Conservation (phyloP, 352 stramenopile species). For the Phytophthora fragariaefolia region DNA sequence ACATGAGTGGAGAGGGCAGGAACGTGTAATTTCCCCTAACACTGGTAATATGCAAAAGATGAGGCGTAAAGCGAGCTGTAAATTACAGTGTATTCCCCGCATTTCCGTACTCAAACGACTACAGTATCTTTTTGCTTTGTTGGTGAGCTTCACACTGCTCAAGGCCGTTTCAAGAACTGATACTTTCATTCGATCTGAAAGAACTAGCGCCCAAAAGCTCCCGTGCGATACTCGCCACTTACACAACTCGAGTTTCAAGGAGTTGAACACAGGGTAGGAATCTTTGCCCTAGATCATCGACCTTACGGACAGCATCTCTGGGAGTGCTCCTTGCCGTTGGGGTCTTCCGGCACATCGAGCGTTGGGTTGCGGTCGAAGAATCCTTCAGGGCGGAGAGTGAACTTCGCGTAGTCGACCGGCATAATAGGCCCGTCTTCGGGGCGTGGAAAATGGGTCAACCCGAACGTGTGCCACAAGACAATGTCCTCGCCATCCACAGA, state of each 20-base stretch:
- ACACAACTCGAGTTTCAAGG: neutral
- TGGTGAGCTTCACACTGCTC: too few relatives aligned
- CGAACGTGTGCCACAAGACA: constrained; percentile 79
- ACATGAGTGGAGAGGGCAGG: too few relatives aligned
- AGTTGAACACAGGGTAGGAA: too few relatives aligned
- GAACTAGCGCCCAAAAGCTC: neutral
- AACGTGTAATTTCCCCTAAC: too few relatives aligned
- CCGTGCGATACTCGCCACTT: neutral
- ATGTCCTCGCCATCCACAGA: constrained; percentile 68
- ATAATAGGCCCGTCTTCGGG: constrained; percentile 80
- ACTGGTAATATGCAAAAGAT: too few relatives aligned
- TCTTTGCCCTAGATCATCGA: too few relatives aligned
- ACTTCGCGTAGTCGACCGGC: constrained; percentile 70
- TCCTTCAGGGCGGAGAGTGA: constrained; percentile 65
- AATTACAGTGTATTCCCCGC: too few relatives aligned
- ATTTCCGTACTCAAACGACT: too few relatives aligned
- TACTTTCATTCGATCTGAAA: neutral
- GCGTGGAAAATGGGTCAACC: constrained; percentile 72
- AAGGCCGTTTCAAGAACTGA: too few relatives aligned
- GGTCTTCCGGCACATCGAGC: constrained; percentile 45
- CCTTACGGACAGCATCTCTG: constrained; percentile 23
- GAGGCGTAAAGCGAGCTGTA: too few relatives aligned
- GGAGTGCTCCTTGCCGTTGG: constrained; percentile 45
- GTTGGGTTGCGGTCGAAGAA: constrained; percentile 70
- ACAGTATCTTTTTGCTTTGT: too few relatives aligned